Base-by-base conservation (phyloP, 2,329 filamentous ascomycete species). In the Stachybotrys elegans region DNA sequence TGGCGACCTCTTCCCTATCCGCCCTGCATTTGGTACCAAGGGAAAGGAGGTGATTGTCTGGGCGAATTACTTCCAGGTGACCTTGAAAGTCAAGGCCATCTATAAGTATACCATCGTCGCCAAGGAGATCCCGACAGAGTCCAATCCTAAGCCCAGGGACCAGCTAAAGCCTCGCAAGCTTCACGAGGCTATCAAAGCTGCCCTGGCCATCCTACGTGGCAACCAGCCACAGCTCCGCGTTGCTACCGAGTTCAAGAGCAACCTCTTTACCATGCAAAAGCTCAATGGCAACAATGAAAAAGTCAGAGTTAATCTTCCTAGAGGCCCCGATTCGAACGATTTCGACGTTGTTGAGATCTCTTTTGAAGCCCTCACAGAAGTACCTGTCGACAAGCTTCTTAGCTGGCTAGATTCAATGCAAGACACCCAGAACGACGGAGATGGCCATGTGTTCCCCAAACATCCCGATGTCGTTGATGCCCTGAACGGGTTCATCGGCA, bases 21-120 rank as follows among this genome's bases (percentile, higher is more conserved):
- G 77, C 3, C 78, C 78, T 17, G 69, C 67, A 2, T 80, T 71
- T 48, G 75, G 76, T 17, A 65, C 56, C 4, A 51, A 50, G 5
- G 78, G 77, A 4, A 57, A 38, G 2, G 36, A 56, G 0, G 68
- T 76, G 3, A 52, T 61, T 2, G 60, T 81, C 0, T 79, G 75
- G 73, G 63, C 75, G 5, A 81, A 81, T 55, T 80, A 75, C 51
- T 79, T 77, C 51, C 60, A 60, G 2, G 45, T 81, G 39, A 53
- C 63, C 6, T 49, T 73, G 7, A 64, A 66, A 32, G 53, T 60
- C 0, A 53, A 61, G 2, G 46, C 51, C 0, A 46, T 78, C 5
- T 71, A 66, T 54, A 72, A 67, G 45, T 80, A 80, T 54, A 64
- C 61, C 3, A 47, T 79, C 9, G 58, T 66, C 2, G 66, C 70